A percentile compares a stretch with the other conserved stretches of the same genome.
phyloP scores from a whole-genome alignment of 73 alveolate species.

The Tetrahymena malaccensis region DNA sequence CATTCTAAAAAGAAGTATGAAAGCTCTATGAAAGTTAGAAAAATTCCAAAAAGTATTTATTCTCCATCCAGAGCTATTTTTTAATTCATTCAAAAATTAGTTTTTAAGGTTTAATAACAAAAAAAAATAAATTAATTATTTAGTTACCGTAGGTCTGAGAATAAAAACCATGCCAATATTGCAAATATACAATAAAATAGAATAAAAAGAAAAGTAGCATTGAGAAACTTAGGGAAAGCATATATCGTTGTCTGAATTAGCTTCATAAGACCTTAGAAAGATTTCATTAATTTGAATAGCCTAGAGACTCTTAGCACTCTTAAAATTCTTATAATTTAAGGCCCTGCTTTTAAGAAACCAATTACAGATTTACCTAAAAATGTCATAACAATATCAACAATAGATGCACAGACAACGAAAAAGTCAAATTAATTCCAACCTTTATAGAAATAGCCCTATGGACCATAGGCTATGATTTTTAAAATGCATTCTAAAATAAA shows the following conservation, averaged over 20 bases:
- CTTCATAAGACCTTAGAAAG: conserved; percentile 67
- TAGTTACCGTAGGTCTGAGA: conserved; percentile 28
- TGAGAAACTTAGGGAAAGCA: conserved; percentile 79
- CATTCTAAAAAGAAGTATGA: conserved; percentile 46
- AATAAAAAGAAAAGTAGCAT: conserved; percentile 77
- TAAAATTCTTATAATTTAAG: conserved; percentile 81
- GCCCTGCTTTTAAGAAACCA: conserved; percentile 63
- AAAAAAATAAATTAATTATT: neutral
- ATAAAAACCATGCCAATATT: conserved; percentile 76
- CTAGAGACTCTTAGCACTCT: conserved; percentile 87
- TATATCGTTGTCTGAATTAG: conserved; percentile 69
- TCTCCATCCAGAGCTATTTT: neutral
- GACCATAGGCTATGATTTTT: too few relatives aligned
- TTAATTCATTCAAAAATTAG: too few relatives aligned
- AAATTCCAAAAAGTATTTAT: conserved; percentile 47
- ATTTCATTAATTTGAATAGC: conserved; percentile 75
- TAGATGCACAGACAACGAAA: too few relatives aligned
- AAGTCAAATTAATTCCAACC: too few relatives aligned
- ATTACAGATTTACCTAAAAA: conserved; percentile 58
- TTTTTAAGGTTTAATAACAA: too few relatives aligned
- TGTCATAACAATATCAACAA: too few relatives aligned
- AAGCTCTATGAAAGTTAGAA: conserved; percentile 54
- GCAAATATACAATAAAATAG: conserved; percentile 79
- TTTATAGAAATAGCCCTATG: too few relatives aligned
- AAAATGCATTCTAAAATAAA: conserved; percentile 70